Conservation (phyloP, 2,329 filamentous ascomycete species). For the Eurotiales sp. region DNA sequence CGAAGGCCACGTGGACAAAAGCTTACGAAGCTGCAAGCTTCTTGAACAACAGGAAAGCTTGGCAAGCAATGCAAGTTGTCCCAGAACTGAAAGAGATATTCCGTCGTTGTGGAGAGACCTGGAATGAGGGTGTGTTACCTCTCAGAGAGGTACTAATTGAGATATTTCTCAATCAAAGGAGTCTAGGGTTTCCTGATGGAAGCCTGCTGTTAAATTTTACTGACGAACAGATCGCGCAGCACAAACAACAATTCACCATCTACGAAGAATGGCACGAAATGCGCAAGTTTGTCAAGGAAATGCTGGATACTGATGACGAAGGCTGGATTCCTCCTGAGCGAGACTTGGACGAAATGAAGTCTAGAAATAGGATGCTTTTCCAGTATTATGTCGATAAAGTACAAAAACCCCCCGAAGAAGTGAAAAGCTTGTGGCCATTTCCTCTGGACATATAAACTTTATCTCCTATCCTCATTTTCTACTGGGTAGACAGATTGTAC, state of each 20-base stretch:
- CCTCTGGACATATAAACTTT: background rate
- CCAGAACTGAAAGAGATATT: constrained; percentile 21
- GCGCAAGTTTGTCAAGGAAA: constrained; percentile 21
- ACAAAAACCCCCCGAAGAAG: background rate
- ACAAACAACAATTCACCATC: constrained; percentile 22
- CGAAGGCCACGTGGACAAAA: constrained; percentile 19
- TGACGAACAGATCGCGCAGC: constrained; percentile 21
- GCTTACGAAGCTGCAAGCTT: constrained; percentile 22
- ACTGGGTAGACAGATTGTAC: too few relatives aligned
- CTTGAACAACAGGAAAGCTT: constrained; percentile 15
- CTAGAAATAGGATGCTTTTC: constrained; percentile 20
- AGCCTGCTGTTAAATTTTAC: constrained; percentile 21
- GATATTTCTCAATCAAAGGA: constrained; percentile 16
- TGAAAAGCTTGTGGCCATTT: constrained; percentile 1
- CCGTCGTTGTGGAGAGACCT: constrained; percentile 20
- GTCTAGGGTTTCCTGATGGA: constrained; percentile 20
- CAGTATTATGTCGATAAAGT: constrained; percentile 1
- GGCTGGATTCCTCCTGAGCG: constrained; percentile 25
- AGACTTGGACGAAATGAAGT: constrained; percentile 20
- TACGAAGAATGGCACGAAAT: constrained; percentile 24
- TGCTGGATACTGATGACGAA: constrained; percentile 24
- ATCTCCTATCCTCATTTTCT: too few relatives aligned
- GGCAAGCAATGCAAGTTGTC: constrained; percentile 19
- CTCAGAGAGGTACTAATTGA: constrained; percentile 18
- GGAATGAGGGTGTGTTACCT: constrained; percentile 25